A percentile compares a stretch with the other conserved stretches of the same genome.
These are phyloP conservation scores for Fusarium sterilihyphosum DNA, from an alignment of 2,329 filamentous ascomycete species.

Conservation along the genomic window DNA sequence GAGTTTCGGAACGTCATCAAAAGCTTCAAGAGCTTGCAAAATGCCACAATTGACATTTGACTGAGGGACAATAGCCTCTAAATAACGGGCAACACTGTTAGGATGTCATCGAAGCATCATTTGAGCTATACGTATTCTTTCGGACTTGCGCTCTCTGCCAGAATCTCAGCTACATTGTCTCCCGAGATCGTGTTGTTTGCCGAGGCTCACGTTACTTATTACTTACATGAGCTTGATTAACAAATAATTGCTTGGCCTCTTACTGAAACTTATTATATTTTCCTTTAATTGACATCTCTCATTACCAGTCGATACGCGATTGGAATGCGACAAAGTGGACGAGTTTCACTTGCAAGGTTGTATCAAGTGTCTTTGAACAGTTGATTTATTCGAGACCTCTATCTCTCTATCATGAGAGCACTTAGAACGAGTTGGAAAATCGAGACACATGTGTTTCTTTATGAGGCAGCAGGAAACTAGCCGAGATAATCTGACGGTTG, in stretches of 20 bases:
- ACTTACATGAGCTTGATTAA: background rate
- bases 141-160: background rate
- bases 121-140: background rate
- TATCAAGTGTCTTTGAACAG: background rate
- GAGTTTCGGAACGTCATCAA: slow-evolving; percentile 24
- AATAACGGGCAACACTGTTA: accelerated
- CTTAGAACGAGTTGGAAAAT: background rate
- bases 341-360: background rate
- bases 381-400: background rate
- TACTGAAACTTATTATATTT: background rate
- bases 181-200: background rate
- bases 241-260: background rate
- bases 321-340: no score
- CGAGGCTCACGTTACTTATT: background rate
- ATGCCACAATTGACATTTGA: background rate
- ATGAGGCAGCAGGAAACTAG: background rate
- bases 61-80: background rate
- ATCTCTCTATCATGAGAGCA: background rate
- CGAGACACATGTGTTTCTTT: background rate
- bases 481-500: background rate
- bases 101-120: background rate
- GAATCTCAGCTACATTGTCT: background rate
- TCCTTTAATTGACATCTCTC: background rate
- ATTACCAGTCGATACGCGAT: background rate
- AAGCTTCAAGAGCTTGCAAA: slow-evolving; percentile 11